Base-by-base conservation (phyloP, 2,329 filamentous ascomycete species). In the Bisporella sp. region DNA sequence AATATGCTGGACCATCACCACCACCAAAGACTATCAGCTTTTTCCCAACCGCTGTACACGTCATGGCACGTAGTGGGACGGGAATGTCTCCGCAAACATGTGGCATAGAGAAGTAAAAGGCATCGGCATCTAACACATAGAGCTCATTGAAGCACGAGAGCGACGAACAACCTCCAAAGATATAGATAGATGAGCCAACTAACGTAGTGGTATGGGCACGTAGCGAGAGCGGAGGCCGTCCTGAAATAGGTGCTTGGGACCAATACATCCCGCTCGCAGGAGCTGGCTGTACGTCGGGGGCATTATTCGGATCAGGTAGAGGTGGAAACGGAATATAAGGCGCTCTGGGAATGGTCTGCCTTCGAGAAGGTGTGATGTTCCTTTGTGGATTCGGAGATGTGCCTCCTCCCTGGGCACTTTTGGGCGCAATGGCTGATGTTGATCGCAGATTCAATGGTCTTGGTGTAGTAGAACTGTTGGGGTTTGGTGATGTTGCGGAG, bases 201-300 rank as follows among this genome's bases (percentile, higher is more conserved):
- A 85, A 69, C 21, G 82, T 84, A 32, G 79, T 79, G 42, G 82
- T 85, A 66, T 87, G 83, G 12, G 83, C 83, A 49, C 83, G 76
- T 51, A 86, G 68, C 29, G 78, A 75, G 12, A 79, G 77, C 61
- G 82, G 81, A 39, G 79, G 70, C 30, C 74, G 70, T 30, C 83
- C 83, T 3, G 82, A 85, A n/a, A 79, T 73, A 6, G 77, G 78
- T 7, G 82, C 82, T 35, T 73, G 75, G 48, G 81, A 84, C 82
- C 83, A 86, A 69, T 87, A 87, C 82, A 87, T 86, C 59, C 82
- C 83, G 45, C 80, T 83, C 13, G 83, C 78, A 30, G 83, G 83
- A 12, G 83, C 81, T 3, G 76, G 71, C 7, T 76, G 72, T 13
- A 86, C 81, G 51, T 84, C 77, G 5, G 79, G 75, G 1, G 78